These are phyloP conservation scores for Lentithecium fluviatile DNA, from an alignment of 495 filamentous ascomycete species.

Conservation along the genomic window DNA sequence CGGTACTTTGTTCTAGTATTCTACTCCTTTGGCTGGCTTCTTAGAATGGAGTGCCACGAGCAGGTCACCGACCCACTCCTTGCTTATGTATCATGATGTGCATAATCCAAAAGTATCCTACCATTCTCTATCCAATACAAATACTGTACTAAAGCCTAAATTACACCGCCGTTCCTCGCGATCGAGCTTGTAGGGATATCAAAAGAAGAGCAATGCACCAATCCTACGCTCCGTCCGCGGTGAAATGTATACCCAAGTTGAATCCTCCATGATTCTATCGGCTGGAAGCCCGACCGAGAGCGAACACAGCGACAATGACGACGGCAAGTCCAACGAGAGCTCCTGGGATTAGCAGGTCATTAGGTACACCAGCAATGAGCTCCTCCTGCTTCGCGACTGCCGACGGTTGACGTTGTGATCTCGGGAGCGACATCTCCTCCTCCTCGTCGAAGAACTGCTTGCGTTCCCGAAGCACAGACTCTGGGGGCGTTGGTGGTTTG, in stretches of 20 bases:
- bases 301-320: constrained; percentile 90
- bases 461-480: constrained; percentile 59
- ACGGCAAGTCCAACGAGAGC: constrained; percentile 93
- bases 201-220: constrained; percentile 13
- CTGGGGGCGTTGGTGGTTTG: constrained; percentile 57
- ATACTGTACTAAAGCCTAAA: constrained; percentile 9
- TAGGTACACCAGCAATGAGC: constrained; percentile 86
- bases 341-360: constrained; percentile 89
- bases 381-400: constrained; percentile 60
- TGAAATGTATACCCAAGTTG: neutral
- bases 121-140: neutral
- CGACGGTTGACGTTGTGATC: constrained; percentile 45
- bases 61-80: too few relatives aligned
- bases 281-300: constrained; percentile 73
- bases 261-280: constrained; percentile 45
- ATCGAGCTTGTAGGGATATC: constrained; percentile 28
- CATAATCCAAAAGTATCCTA: neutral
- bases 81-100: neutral
- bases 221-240: constrained; percentile 5
- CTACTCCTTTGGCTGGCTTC: too few relatives aligned
- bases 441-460: constrained; percentile 54
- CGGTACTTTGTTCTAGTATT: too few relatives aligned
- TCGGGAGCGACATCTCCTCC: constrained; percentile 57
- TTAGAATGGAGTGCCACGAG: too few relatives aligned
- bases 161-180: neutral